These are phyloP conservation scores for Thelonectria olida DNA, from an alignment of 2,329 filamentous ascomycete species.

Conservation along the genomic window DNA sequence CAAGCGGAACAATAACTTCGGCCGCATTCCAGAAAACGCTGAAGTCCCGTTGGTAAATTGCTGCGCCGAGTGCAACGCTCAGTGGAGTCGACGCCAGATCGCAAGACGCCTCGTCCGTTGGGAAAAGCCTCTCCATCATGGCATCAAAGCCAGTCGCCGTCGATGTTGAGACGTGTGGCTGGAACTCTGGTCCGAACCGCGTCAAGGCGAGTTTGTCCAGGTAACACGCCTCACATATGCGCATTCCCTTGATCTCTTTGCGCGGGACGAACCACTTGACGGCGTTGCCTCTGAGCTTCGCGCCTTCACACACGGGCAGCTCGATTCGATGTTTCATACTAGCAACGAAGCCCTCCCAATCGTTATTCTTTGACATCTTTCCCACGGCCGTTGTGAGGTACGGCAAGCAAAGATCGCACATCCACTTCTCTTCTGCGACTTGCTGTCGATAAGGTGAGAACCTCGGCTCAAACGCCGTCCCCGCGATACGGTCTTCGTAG, in stretches of 20 bases:
- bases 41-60: constrained; percentile 38
- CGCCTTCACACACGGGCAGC: constrained; percentile 42
- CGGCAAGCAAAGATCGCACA: constrained; percentile 42
- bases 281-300: constrained; percentile 30
- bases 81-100: constrained; percentile 38
- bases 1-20: constrained; percentile 29
- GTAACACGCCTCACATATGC: constrained; percentile 47
- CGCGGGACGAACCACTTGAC: constrained; percentile 41
- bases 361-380: constrained; percentile 30
- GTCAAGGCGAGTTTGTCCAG: constrained; percentile 46
- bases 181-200: constrained; percentile 41
- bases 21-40: constrained; percentile 40
- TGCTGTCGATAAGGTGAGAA: constrained; percentile 43
- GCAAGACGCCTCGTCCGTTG: constrained; percentile 35
- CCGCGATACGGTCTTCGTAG: constrained; percentile 45
- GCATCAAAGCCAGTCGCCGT: constrained; percentile 34
- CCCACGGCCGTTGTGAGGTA: constrained; percentile 35
- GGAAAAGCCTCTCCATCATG: constrained; percentile 30
- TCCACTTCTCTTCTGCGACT: constrained; percentile 42
- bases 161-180: constrained; percentile 21
- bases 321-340: constrained; percentile 32
- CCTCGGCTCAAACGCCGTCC: constrained; percentile 39
- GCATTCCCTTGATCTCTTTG: constrained; percentile 36
- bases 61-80: constrained; percentile 37
- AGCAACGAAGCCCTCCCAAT: constrained; percentile 45